phyloP scores from a whole-genome alignment of 495 filamentous ascomycete species.

The Chaetomium tenue region DNA sequence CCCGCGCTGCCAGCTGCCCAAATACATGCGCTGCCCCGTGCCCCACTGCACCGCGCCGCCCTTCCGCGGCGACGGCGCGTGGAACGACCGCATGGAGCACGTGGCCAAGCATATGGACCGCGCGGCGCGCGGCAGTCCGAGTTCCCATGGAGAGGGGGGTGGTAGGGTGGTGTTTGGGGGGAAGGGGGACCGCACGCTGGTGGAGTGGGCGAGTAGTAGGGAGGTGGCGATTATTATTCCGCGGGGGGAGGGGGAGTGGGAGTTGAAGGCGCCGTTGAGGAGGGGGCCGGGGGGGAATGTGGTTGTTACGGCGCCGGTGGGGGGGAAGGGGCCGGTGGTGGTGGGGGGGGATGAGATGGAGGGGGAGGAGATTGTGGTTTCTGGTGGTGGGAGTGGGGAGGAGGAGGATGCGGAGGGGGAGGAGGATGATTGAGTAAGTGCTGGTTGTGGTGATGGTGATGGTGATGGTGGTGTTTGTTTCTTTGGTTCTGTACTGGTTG shows the following conservation, averaged over 20 bases:
- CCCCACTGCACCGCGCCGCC: conserved; percentile 45
- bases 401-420: conserved; percentile 9
- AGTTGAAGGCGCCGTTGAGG: conserved; percentile 20
- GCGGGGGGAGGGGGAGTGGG: conserved; percentile 18
- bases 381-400: conserved; percentile 23
- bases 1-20: conserved; percentile 60
- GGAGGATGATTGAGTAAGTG: conserved; percentile 5
- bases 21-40: conserved; percentile 63
- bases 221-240: conserved; percentile 42
- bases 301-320: conserved; percentile 16
- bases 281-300: conserved; percentile 12
- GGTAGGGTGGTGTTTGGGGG: conserved; percentile 40
- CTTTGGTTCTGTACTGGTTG: conserved; percentile 4
- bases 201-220: conserved; percentile 46
- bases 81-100: conserved; percentile 90
- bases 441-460: not conserved
- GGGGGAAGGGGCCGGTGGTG: not conserved
- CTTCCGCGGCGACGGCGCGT: conserved; percentile 64
- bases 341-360: not conserved
- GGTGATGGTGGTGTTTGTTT: not conserved
- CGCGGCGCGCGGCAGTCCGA: conserved; percentile 7
- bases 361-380: conserved; percentile 14
- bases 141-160: too few relatives aligned
- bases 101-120: conserved; percentile 78
- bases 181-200: conserved; percentile 38